phyloP scores from a whole-genome alignment of 441 rosid species.

The Metrosideros polymorpha region DNA sequence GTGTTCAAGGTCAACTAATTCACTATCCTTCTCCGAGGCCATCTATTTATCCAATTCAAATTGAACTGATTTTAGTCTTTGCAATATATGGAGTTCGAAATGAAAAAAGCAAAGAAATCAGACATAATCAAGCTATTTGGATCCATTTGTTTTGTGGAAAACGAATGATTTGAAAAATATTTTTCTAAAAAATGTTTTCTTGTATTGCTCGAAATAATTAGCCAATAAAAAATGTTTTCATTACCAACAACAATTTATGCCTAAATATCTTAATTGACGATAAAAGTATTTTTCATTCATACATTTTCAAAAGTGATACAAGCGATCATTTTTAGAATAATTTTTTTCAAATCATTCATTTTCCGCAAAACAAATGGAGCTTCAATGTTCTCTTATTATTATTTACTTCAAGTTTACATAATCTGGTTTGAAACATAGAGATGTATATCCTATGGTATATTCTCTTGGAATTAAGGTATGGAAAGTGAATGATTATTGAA shows the following conservation, averaged over 20 bases:
- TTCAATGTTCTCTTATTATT: neutral
- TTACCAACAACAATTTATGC: fast-evolving
- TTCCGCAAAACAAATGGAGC: fast-evolving
- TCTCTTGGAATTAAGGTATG: neutral
- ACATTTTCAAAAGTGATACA: neutral
- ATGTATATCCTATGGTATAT: neutral
- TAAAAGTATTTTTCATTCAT: fast-evolving
- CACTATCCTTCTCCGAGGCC: neutral
- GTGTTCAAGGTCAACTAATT: neutral
- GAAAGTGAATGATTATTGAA: neutral
- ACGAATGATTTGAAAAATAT: neutral
- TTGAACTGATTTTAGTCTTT: neutral
- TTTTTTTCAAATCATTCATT: neutral
- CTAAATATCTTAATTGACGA: fast-evolving
- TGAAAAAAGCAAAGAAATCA: neutral
- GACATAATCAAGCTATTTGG: neutral
- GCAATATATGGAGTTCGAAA: neutral
- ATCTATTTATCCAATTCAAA: neutral
- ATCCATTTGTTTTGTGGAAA: neutral
- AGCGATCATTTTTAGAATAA: neutral
- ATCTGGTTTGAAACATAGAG: neutral
- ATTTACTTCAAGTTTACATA: fast-evolving
- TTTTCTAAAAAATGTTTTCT: too few species aligned
- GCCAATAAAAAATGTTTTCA: too few species aligned
- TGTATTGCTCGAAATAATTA: neutral